These are phyloP conservation scores for Botryosphaeria agaves DNA, from an alignment of 2,329 filamentous ascomycete genomes.

Conservation along the genomic window DNA sequence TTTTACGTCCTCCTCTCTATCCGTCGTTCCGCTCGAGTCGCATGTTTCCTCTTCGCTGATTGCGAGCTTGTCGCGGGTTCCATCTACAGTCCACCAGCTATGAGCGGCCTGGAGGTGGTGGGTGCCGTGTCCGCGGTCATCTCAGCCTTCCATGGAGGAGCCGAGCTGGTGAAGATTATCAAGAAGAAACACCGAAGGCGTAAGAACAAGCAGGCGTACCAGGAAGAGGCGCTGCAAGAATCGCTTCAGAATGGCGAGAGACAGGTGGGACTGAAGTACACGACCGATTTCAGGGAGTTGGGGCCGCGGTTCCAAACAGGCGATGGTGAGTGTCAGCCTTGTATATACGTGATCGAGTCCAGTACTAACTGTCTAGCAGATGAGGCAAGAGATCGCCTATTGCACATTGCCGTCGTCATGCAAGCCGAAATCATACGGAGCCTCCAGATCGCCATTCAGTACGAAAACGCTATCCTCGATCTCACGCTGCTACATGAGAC, in stretches of 20 bases:
- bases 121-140: slow-evolving; percentile 24
- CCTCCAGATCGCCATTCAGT: slow-evolving; percentile 19
- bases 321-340: slow-evolving; percentile 15
- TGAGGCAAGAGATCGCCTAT: slow-evolving; percentile 17
- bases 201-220: slow-evolving; percentile 10
- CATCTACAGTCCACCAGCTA: slow-evolving; percentile 3
- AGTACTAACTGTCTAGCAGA: slow-evolving; percentile 8
- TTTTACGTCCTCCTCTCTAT: not conserved
- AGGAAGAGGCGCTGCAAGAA: slow-evolving; percentile 20
- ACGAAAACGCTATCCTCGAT: slow-evolving; percentile 16
- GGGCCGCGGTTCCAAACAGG: slow-evolving; percentile 19
- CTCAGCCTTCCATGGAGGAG: slow-evolving; percentile 23
- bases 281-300: slow-evolving; percentile 15
- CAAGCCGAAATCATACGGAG: slow-evolving; percentile 22
- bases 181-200: slow-evolving; percentile 12
- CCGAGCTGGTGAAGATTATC: slow-evolving; percentile 18
- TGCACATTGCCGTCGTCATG: slow-evolving; percentile 20
- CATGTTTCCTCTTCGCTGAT: not conserved
- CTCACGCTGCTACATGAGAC: slow-evolving; percentile 18
- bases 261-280: slow-evolving; percentile 16
- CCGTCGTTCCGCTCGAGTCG: not conserved
- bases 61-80: not conserved
- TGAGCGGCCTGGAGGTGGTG: slow-evolving; percentile 16
- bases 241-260: slow-evolving; percentile 19
- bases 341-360: slow-evolving; percentile 1